Percentiles rank a stretch among this genome's conserved stretches.
Evolutionary conservation across 2,329 filamentous ascomycete species (phyloP).

Genomic region (Fusarium citri): DNA sequence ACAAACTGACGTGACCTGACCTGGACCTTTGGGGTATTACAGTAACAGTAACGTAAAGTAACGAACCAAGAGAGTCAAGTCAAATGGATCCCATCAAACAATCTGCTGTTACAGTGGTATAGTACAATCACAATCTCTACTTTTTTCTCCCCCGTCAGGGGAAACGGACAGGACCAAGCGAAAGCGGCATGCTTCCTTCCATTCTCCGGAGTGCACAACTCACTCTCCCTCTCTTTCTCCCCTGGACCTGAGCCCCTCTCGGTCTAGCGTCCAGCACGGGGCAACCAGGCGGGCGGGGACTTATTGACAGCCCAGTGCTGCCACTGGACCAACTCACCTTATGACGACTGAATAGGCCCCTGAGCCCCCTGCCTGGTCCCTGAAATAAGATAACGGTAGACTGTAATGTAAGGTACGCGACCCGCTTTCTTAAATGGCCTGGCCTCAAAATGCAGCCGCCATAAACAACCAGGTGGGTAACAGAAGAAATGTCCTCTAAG

Average conservation of each 20-base stretch:
- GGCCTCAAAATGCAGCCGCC: conserved; percentile 32
- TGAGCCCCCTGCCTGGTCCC: conserved; percentile 33
- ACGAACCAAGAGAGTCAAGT: not conserved
- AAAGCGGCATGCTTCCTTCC: conserved; percentile 22
- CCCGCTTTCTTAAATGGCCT: conserved; percentile 6
- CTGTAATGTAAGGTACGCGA: conserved; percentile 37
- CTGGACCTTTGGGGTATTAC: not conserved
- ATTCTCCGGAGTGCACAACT: not conserved
- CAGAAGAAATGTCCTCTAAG: too few species aligned
- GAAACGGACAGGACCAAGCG: conserved; percentile 32
- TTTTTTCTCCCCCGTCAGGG: conserved; percentile 43
- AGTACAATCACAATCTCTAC: not conserved
- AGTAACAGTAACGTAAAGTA: not conserved
- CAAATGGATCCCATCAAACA: conserved; percentile 19
- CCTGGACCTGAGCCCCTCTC: conserved; percentile 34
- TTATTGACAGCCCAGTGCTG: conserved; percentile 13
- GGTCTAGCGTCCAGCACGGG: conserved; percentile 39
- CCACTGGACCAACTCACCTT: conserved; percentile 1
- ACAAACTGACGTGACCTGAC: not conserved
- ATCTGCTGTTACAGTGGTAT: conserved; percentile 2
- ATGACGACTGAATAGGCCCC: conserved; percentile 16
- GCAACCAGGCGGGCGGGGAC: conserved; percentile 34
- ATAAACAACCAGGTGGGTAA: conserved; percentile 4
- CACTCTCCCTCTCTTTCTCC: conserved; percentile 7
- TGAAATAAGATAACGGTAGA: conserved; percentile 34